Conservation (phyloP, 2,329 filamentous ascomycete genomes). For the Bipolaris zeicola region DNA sequence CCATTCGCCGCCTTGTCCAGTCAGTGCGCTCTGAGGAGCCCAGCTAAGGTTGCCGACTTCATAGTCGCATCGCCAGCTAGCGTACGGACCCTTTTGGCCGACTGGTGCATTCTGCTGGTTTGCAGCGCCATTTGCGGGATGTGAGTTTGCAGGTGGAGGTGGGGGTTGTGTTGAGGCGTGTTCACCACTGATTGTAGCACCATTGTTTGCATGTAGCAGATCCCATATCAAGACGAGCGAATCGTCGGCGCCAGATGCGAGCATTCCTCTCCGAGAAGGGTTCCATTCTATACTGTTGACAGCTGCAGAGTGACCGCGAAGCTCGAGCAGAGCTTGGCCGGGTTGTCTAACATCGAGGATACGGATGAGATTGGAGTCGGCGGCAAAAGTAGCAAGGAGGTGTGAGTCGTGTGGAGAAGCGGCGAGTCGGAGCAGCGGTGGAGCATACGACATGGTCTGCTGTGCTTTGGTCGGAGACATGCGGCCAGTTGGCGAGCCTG, state of each 20-base stretch:
- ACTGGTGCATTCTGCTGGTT: conserved; percentile 46
- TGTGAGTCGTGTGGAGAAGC: conserved; percentile 96
- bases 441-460: conserved; percentile 69
- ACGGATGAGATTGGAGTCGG: conserved; percentile 88
- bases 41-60: conserved; percentile 85
- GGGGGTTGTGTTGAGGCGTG: conserved; percentile 38
- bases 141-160: conserved; percentile 29
- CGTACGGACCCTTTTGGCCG: conserved; percentile 69
- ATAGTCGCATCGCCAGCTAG: conserved; percentile 84
- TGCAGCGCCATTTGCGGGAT: conserved; percentile 37
- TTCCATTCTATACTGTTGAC: conserved; percentile 98
- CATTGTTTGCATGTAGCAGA: conserved; percentile 71
- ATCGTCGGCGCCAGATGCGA: conserved; percentile 92
- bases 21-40: conserved; percentile 73
- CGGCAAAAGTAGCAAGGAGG: conserved; percentile 94
- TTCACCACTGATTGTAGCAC: conserved; percentile 55
- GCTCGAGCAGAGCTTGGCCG: conserved; percentile 89
- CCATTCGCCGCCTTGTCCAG: conserved; percentile 77
- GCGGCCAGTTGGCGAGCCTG: conserved; percentile 55
- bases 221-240: conserved; percentile 94
- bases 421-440: conserved; percentile 76
- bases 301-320: conserved; percentile 82
- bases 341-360: conserved; percentile 96
- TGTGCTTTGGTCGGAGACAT: conserved; percentile 76
- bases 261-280: conserved; percentile 79